Conservation (phyloP, 2,329 filamentous ascomycete genomes). For the Calonectria pauciramosa region DNA sequence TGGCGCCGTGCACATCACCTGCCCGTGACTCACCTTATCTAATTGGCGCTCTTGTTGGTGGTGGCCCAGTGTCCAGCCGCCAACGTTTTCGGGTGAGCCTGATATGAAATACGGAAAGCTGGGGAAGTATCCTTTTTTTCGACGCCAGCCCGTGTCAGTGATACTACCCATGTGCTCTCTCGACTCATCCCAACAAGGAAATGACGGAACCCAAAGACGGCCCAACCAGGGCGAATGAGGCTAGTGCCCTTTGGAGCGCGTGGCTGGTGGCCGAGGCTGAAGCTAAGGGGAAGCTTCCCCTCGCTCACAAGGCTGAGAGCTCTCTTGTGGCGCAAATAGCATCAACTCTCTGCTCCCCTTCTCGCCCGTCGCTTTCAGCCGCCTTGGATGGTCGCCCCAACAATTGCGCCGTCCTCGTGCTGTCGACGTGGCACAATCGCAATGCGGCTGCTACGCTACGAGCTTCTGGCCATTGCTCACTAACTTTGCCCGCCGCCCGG, state of each 20-base stretch:
- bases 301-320: slow-evolving; percentile 15
- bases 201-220: background rate
- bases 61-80: background rate
- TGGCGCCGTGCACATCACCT: slow-evolving; percentile 7
- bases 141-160: background rate
- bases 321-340: slow-evolving; percentile 16
- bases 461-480: slow-evolving; percentile 10
- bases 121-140: background rate
- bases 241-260: slow-evolving; percentile 17
- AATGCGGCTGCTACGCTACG: slow-evolving; percentile 22
- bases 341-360: background rate
- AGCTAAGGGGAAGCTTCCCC: slow-evolving; percentile 8
- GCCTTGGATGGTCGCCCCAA: background rate
- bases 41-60: background rate
- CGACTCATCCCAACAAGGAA: background rate
- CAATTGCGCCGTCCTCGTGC: slow-evolving; percentile 20
- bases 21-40: slow-evolving; percentile 21
- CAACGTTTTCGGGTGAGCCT: background rate
- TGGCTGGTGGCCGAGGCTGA: slow-evolving; percentile 15
- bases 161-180: background rate
- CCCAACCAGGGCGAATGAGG: slow-evolving; percentile 13
- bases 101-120: background rate
- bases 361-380: background rate
- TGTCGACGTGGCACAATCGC: slow-evolving; percentile 36
- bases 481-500: slow-evolving; percentile 1